These are phyloP conservation scores for Arabis hirsuta DNA, from an alignment of 345 rosid species.

Conservation along the genomic window DNA sequence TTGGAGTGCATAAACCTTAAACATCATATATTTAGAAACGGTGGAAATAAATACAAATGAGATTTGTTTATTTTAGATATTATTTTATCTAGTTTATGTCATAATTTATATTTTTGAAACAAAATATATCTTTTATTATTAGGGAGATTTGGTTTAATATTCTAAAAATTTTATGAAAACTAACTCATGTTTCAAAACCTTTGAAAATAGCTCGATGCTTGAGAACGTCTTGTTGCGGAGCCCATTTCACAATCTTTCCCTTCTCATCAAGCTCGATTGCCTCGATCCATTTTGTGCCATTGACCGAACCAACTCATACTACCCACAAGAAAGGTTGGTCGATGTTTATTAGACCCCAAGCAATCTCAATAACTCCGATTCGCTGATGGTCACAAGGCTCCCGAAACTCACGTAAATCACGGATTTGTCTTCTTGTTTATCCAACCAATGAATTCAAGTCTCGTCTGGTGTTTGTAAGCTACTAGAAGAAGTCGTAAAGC, in stretches of 20 bases:
- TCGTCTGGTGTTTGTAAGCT: conserved; percentile 44
- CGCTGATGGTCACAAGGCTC: conserved; percentile 35
- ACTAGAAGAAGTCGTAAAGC: conserved; percentile 35
- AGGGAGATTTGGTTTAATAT: too few species aligned
- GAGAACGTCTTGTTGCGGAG: conserved; percentile 50
- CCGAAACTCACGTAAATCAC: conserved; percentile 56
- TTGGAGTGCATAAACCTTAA: too few species aligned
- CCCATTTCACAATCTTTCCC: conserved; percentile 54
- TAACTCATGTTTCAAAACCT: too few species aligned
- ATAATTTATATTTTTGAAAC: too few species aligned
- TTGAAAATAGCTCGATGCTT: conserved; percentile 54
- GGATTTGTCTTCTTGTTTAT: conserved; percentile 44
- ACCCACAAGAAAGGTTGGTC: conserved; percentile 58
- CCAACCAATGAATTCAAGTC: conserved; percentile 55
- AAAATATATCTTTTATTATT: too few species aligned
- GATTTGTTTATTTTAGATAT: too few species aligned
- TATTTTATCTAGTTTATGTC: too few species aligned
- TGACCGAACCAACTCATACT: conserved; percentile 42
- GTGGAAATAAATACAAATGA: too few species aligned
- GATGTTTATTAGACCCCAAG: conserved; percentile 52
- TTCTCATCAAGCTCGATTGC: conserved; percentile 30
- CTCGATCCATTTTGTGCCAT: not conserved
- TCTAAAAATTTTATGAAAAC: too few species aligned
- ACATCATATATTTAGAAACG: too few species aligned
- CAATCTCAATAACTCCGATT: conserved; percentile 48